A percentile compares a stretch with the other conserved stretches of the same genome.
Evolutionary conservation across 1,284 basidiomycete species (phyloP).

Genomic region (Boletellus deceptivus): DNA sequence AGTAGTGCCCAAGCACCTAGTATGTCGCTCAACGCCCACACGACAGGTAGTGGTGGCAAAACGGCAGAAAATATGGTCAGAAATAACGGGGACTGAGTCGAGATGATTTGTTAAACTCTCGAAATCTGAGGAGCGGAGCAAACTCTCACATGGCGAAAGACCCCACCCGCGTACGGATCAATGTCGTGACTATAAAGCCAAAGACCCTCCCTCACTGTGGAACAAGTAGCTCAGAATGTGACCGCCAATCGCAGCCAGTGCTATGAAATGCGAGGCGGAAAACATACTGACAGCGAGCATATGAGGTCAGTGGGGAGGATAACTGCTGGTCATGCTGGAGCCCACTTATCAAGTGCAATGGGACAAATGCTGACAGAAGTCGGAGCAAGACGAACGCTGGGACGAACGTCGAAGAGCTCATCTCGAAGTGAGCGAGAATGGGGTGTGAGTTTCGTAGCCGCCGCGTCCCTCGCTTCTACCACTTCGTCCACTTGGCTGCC

Average conservation of each 20-base stretch:
- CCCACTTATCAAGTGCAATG: conserved; percentile 37
- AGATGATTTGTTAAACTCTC: background rate
- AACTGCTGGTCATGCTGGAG: conserved; percentile 72
- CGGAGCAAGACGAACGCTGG: conserved; percentile 44
- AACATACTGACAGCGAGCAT: conserved; percentile 46
- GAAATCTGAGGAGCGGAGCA: background rate
- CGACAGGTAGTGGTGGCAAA: conserved; percentile 53
- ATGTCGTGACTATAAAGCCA: conserved; percentile 71
- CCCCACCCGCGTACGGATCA: conserved; percentile 83
- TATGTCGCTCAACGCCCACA: conserved; percentile 75
- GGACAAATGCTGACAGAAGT: conserved; percentile 48
- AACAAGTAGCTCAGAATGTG: conserved; percentile 1
- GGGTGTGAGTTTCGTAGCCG: too few species aligned
- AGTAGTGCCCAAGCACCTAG: conserved; percentile 66
- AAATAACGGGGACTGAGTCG: conserved; percentile 72
- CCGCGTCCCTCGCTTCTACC: too few species aligned
- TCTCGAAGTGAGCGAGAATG: background rate
- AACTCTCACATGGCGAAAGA: conserved; percentile 77
- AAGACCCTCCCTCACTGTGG: conserved; percentile 81
- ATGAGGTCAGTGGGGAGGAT: conserved; percentile 80
- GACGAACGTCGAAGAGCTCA: conserved; percentile 20
- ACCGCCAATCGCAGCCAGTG: background rate
- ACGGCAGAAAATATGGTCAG: conserved; percentile 75
- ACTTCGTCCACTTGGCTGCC: too few species aligned
- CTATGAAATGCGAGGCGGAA: background rate